Percentiles rank a stretch among this genome's conserved stretches.
phyloP scores from a whole-genome alignment of 1,284 basidiomycete genomes.

The Cryptococcus floricola region DNA sequence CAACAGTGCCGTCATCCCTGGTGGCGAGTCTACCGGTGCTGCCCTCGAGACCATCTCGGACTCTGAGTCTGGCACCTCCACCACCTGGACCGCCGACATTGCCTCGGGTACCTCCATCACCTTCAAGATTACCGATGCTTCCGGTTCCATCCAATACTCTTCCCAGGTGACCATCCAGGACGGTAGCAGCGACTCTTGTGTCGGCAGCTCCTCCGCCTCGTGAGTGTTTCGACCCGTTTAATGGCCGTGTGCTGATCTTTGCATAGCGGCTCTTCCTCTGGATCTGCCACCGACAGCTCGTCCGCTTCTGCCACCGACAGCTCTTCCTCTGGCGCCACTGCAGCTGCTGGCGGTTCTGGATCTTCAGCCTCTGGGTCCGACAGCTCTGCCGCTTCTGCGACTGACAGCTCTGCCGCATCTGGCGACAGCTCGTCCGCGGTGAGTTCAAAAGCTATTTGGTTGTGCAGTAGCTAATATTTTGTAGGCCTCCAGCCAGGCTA shows the following conservation, averaged over 20 bases:
- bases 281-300: neutral
- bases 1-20: constrained; percentile 57
- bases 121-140: constrained; percentile 34
- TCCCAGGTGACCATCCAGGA: constrained; percentile 56
- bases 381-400: neutral
- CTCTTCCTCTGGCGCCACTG: constrained; percentile 8
- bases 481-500: no score
- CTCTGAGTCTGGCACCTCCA: constrained; percentile 42
- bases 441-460: no score
- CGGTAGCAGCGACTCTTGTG: constrained; percentile 47
- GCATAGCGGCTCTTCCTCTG: constrained; percentile 6
- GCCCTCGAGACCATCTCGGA: constrained; percentile 53
- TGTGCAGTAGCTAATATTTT: no score
- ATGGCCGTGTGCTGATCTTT: constrained; percentile 3
- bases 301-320: constrained; percentile 6
- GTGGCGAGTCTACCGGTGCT: constrained; percentile 60
- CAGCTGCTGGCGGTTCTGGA: neutral
- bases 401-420: neutral
- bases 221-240: constrained; percentile 5
- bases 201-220: constrained; percentile 12
- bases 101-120: constrained; percentile 49
- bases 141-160: constrained; percentile 58
- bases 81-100: constrained; percentile 65
- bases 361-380: constrained; percentile 9
- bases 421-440: no score